These are phyloP conservation scores for Pichia nanzhaoensis DNA, from an alignment of 805 yeast species.

Conservation along the genomic window DNA sequence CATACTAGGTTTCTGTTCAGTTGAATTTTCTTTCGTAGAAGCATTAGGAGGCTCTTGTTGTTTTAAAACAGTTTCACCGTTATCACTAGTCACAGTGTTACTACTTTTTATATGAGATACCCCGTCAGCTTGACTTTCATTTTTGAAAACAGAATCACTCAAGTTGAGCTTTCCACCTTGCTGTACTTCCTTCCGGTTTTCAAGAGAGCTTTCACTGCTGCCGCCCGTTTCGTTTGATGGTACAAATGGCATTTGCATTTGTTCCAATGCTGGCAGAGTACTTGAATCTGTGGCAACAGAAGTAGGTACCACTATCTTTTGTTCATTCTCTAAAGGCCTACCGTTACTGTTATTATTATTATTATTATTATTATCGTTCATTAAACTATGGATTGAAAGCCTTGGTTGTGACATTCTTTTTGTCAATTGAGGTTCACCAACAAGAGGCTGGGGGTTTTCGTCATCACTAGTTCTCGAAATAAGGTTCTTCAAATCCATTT, in stretches of 20 bases:
- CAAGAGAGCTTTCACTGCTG: neutral
- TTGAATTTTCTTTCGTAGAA: constrained; percentile 31
- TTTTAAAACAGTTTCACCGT: constrained; percentile 30
- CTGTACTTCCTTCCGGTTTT: neutral
- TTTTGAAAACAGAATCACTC: no score
- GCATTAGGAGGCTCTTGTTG: neutral
- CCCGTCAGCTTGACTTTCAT: neutral
- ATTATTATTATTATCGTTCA: constrained; percentile 22
- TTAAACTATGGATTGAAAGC: constrained; percentile 28
- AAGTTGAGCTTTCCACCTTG: neutral
- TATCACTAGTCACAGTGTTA: constrained; percentile 32
- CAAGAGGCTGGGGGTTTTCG: constrained; percentile 5
- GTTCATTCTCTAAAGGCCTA: neutral
- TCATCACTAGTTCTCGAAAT: constrained; percentile 23
- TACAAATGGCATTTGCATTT: neutral
- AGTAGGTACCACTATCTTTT: neutral
- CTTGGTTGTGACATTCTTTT: constrained; percentile 16
- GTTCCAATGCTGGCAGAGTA: neutral
- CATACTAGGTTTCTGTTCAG: neutral
- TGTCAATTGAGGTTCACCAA: neutral
- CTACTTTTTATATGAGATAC: constrained; percentile 14
- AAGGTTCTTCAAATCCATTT: constrained; percentile 28
- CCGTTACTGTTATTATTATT: neutral
- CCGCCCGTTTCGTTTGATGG: constrained; percentile 2
- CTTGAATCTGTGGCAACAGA: neutral